These are phyloP conservation scores for Globisporangium yorkense DNA, from an alignment of 352 stramenopile species.

Conservation along the genomic window DNA sequence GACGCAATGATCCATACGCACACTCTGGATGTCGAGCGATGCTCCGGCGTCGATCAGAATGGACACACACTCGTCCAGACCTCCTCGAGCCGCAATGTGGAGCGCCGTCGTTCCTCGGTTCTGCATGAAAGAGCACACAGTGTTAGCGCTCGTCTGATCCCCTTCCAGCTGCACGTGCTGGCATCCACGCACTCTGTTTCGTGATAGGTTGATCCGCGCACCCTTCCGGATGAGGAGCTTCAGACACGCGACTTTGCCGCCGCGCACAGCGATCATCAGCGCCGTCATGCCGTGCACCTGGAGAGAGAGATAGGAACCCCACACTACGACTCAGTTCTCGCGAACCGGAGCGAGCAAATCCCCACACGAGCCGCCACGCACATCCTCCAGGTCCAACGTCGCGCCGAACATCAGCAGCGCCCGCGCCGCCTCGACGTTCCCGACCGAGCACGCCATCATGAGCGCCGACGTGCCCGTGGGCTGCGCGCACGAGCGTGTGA, in stretches of 20 bases:
- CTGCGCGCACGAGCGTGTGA: conserved; percentile 18
- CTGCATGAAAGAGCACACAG: conserved; percentile 16
- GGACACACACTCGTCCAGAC: conserved; percentile 67
- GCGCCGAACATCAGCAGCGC: conserved; percentile 83
- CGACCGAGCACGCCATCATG: conserved; percentile 82
- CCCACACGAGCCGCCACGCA: conserved; percentile 13
- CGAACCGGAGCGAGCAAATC: neutral
- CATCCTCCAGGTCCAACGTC: conserved; percentile 80
- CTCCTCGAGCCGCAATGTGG: conserved; percentile 72
- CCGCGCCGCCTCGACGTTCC: conserved; percentile 79
- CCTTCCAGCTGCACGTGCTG: neutral
- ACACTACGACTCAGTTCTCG: neutral
- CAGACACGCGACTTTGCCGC: conserved; percentile 57
- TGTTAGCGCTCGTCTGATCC: neutral
- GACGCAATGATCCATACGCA: conserved; percentile 19
- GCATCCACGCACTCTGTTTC: conserved; percentile 53
- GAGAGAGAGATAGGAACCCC: neutral
- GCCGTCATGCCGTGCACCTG: conserved; percentile 80
- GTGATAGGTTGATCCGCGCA: conserved; percentile 73
- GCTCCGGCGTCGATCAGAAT: conserved; percentile 64
- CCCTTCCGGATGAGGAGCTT: conserved; percentile 76
- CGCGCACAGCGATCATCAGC: conserved; percentile 74
- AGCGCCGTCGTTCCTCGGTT: conserved; percentile 77
- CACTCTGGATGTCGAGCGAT: conserved; percentile 71
- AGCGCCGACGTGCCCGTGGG: conserved; percentile 72